phyloP scores from a whole-genome alignment of 2,329 filamentous ascomycete genomes.

The Calonectria montana region DNA sequence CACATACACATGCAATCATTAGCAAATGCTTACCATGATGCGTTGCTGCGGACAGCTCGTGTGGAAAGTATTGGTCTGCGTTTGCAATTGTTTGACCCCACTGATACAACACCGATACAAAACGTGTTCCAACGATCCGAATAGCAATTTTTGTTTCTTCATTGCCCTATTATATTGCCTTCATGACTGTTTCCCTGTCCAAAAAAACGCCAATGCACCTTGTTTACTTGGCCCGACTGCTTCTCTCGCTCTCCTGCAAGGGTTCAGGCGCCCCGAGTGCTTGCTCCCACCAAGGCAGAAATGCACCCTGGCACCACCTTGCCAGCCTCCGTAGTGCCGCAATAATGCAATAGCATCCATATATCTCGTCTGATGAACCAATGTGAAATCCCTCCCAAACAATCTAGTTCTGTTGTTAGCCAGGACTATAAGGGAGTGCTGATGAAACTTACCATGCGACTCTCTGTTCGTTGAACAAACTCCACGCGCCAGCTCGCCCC shows the following conservation, averaged over 20 bases:
- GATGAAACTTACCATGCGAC: constrained; percentile 1
- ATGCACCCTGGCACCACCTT: neutral
- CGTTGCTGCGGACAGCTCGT: no score
- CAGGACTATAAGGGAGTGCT: neutral
- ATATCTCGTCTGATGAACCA: constrained; percentile 1
- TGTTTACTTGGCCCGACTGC: neutral
- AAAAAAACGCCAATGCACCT: neutral
- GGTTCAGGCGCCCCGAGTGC: neutral
- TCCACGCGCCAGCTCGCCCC: constrained; percentile 20
- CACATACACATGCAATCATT: no score
- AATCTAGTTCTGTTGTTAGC: neutral
- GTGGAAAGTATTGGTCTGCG: no score
- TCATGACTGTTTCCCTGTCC: neutral
- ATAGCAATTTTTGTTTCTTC: neutral
- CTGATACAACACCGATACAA: no score
- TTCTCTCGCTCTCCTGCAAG: neutral
- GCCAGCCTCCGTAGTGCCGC: neutral
- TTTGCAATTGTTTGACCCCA: no score
- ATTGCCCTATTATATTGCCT: neutral
- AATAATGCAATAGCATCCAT: constrained; percentile 9
- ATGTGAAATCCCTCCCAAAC: constrained; percentile 10
- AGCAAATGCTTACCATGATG: no score
- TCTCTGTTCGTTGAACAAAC: constrained; percentile 15
- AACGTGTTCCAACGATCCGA: neutral
- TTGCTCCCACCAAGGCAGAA: constrained; percentile 2